Evolutionary conservation across 805 yeast genomes (phyloP).

Genomic region (Candida ascalaphidarum): DNA sequence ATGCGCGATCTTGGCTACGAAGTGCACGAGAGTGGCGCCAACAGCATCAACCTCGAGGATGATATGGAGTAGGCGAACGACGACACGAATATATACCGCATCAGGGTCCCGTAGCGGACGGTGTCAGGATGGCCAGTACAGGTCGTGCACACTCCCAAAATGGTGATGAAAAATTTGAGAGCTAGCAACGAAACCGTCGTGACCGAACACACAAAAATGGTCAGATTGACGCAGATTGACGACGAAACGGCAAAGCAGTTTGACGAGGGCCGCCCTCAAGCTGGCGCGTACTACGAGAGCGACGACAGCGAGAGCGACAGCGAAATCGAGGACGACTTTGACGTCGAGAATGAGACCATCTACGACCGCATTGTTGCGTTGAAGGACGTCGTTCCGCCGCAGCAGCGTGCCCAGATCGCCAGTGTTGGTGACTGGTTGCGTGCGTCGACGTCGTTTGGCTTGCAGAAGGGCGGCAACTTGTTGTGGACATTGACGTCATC

Average conservation of each 20-base stretch:
- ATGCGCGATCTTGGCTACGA: conserved; percentile 54
- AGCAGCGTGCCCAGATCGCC: conserved; percentile 50
- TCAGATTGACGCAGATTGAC: conserved; percentile 64
- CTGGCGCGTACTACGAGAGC: conserved; percentile 23
- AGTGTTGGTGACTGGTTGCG: conserved; percentile 22
- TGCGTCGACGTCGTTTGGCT: conserved; percentile 29
- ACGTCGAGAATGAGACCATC: conserved; percentile 71
- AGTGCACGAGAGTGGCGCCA: conserved; percentile 7
- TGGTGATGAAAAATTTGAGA: too few relatives aligned
- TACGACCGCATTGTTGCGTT: conserved; percentile 85
- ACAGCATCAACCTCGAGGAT: neutral
- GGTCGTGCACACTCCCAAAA: too few relatives aligned
- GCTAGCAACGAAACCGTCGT: neutral
- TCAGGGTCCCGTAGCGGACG: too few relatives aligned
- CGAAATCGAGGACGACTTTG: conserved; percentile 62
- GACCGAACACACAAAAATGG: conserved; percentile 37
- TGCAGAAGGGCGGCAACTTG: conserved; percentile 60
- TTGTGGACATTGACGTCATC: conserved; percentile 85
- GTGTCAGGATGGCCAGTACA: too few relatives aligned
- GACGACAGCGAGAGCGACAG: conserved; percentile 41
- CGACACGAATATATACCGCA: too few relatives aligned
- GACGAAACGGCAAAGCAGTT: conserved; percentile 38
- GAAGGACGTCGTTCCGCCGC: conserved; percentile 86
- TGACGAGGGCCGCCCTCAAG: conserved; percentile 24
- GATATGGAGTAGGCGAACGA: too few relatives aligned